Evolutionary conservation across 768 basidiomycete species (phyloP), one percentile per base, ranked within the genome.

Genomic region (Pseudohyphozyma bogoriensis): DNA sequence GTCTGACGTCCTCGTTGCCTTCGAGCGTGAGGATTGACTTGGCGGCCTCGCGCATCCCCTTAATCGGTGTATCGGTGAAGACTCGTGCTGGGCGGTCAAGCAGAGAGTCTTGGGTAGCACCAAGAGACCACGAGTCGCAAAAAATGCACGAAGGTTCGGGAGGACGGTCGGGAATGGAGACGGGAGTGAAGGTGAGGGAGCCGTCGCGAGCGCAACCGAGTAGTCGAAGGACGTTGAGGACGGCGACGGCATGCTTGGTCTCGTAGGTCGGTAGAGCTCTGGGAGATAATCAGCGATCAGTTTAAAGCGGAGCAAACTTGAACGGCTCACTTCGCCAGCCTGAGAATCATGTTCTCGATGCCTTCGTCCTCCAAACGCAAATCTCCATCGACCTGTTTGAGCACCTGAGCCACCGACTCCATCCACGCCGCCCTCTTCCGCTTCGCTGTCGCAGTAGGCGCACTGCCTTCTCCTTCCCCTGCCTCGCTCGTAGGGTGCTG

Each of bases 131-230:
- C 4, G 47, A 12, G 42, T 66, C 65, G 56, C 65, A 66, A 42
- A 45, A 24, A 1, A 32, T n/a, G 50, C 65, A 66, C 7, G 31
- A 12, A 0, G 60, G 46, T 7, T 53, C 22, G 16, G 37, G 2
- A 13, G 47, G 20, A 31, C 5, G 39, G 39, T 26, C 1, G 44
- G 8, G 28, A 45, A 32, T 26, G 2, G 33, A 13, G 15, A n/a
- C n/a, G 0, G 49, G 18, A 6, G 45, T 4, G 18, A 58, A 60
- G 28, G 31, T n/a, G 32, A 63, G 54, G 24, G 44, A 31, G n/a
- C 50, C 57, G 56, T 53, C 55, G 24, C 52, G 52, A 0, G 62
- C 62, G 40, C 62, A 63, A 20, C 40, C 51, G 54, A 67, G 50
- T 10, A 56, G 56, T 4, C 56, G 62, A 13, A 63, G 35, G 9